Conservation (phyloP, 352 stramenopile species). For the Pythium aphanidermatum region DNA sequence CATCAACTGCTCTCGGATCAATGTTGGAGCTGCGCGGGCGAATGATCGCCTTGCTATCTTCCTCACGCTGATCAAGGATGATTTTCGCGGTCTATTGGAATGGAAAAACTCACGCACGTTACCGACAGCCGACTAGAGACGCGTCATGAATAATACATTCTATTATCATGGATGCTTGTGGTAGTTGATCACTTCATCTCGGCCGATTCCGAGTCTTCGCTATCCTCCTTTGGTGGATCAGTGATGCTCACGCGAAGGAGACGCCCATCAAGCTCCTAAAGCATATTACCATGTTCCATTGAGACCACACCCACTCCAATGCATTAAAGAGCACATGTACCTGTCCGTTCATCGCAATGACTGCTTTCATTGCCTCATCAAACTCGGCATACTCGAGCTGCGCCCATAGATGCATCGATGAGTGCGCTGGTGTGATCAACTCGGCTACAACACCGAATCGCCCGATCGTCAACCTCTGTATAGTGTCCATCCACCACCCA, state of each 20-base stretch:
- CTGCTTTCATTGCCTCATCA: conserved; percentile 61
- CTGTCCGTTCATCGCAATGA: conserved; percentile 77
- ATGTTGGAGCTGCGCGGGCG: conserved; percentile 54
- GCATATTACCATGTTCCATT: not conserved
- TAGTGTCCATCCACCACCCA: not conserved
- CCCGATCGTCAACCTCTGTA: not conserved
- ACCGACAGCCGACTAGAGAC: conserved; percentile 31
- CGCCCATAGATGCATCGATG: conserved; percentile 56
- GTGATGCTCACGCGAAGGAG: conserved; percentile 74
- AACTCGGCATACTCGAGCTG: conserved; percentile 58
- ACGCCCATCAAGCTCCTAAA: conserved; percentile 58
- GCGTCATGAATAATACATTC: not conserved
- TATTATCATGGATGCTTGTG: no score
- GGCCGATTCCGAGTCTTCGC: not conserved
- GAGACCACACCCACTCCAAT: not conserved
- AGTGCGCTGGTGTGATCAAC: conserved; percentile 51
- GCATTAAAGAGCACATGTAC: conserved; percentile 6
- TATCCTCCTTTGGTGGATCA: conserved; percentile 28
- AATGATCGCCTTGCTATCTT: conserved; percentile 67
- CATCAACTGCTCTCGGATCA: conserved; percentile 65
- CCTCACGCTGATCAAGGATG: conserved; percentile 55
- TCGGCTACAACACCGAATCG: conserved; percentile 15
- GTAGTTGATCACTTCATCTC: no score
- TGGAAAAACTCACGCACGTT: conserved; percentile 76
- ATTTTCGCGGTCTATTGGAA: conserved; percentile 59